These are phyloP conservation scores for Phylloporus arenicola DNA, from an alignment of 768 basidiomycete genomes.

Conservation along the genomic window DNA sequence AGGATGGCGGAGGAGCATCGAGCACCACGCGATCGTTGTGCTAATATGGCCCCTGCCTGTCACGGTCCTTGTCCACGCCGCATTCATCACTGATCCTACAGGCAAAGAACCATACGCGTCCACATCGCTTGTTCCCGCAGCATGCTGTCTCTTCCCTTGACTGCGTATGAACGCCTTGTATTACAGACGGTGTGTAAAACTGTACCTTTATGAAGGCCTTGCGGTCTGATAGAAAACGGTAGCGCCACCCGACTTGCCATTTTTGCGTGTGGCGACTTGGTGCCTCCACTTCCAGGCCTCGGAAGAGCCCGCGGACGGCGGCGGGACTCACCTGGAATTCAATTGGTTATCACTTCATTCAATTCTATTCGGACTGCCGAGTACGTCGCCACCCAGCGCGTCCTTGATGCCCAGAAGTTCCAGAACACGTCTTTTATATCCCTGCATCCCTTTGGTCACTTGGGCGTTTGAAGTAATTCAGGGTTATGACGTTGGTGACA, in stretches of 20 bases:
- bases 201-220: constrained; percentile 4
- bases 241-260: constrained; percentile 2
- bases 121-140: constrained; percentile 16
- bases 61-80: constrained; percentile 14
- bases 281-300: constrained; percentile 1
- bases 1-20: constrained; percentile 14
- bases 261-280: constrained; percentile 10
- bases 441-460: constrained; percentile 3
- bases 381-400: constrained; percentile 1
- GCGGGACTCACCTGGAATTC: constrained; percentile 1
- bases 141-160: constrained; percentile 12
- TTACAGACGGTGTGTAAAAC: constrained; percentile 12
- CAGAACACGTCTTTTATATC: constrained; percentile 1
- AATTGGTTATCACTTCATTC: constrained; percentile 2
- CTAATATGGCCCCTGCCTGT: constrained; percentile 6
- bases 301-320: constrained; percentile 10
- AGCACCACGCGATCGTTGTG: constrained; percentile 16
- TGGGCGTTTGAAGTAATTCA: constrained; percentile 13
- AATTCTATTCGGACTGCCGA: constrained; percentile 8
- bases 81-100: constrained; percentile 21
- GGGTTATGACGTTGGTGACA: constrained; percentile 24
- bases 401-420: constrained; percentile 6
- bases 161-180: constrained; percentile 1
- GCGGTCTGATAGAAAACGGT: constrained; percentile 6
- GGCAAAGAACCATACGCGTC: constrained; percentile 9